These are phyloP conservation scores for Epichloe coenophiala DNA, from an alignment of 2,329 filamentous ascomycete genomes.

Conservation along the genomic window DNA sequence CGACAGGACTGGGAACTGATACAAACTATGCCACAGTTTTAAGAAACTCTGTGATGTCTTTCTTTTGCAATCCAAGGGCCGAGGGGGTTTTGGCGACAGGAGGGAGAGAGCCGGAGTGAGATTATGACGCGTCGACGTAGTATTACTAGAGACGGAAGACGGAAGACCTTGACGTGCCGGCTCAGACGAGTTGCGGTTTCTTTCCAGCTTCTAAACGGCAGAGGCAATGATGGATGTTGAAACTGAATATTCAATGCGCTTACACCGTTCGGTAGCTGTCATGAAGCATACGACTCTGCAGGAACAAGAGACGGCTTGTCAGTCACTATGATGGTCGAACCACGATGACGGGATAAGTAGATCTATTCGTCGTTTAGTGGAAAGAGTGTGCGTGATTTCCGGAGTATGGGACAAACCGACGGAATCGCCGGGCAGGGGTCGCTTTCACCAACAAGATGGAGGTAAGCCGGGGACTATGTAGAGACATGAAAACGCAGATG, in stretches of 20 bases:
- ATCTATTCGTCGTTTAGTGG: neutral
- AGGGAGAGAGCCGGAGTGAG: neutral
- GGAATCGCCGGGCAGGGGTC: neutral
- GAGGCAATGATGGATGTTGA: neutral
- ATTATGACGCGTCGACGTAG: neutral
- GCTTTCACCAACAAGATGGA: neutral
- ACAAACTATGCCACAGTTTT: neutral
- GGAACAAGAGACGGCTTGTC: too few relatives aligned
- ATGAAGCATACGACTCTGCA: too few relatives aligned
- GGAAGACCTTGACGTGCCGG: neutral
- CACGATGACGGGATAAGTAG: neutral
- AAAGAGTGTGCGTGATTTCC: neutral
- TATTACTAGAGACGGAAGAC: neutral
- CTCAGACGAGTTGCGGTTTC: neutral
- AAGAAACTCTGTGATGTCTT: rapidly evolving
- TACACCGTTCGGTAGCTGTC: too few relatives aligned
- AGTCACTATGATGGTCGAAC: neutral
- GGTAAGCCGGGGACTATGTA: neutral
- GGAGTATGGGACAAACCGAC: neutral
- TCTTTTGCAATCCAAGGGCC: too few relatives aligned
- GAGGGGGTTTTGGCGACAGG: neutral
- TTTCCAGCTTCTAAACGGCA: neutral
- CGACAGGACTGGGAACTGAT: too few relatives aligned
- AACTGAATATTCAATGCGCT: too few relatives aligned
- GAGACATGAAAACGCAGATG: neutral